Percentiles rank a stretch among this genome's conserved stretches.
phyloP scores from a whole-genome alignment of 2,329 filamentous ascomycete species.

The Hymenoscyphus repandus region DNA sequence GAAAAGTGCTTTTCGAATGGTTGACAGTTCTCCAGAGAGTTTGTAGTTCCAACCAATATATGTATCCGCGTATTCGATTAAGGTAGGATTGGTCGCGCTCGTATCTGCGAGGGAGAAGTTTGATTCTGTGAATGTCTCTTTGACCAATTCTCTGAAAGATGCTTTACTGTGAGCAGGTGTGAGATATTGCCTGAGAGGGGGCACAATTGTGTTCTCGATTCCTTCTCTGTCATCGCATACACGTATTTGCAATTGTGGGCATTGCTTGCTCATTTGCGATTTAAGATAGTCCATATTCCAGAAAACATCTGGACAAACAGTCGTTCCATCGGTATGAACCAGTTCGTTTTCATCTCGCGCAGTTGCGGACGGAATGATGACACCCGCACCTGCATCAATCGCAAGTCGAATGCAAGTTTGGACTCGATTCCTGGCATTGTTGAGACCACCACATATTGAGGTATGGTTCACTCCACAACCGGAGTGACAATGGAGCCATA shows the following conservation, averaged over 20 bases:
- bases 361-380: slow-evolving; percentile 11
- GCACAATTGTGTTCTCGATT: not conserved
- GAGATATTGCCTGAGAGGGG: not conserved
- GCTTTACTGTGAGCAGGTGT: slow-evolving; percentile 1
- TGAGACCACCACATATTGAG: slow-evolving; percentile 15
- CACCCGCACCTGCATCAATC: slow-evolving; percentile 13
- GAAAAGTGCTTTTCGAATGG: slow-evolving; percentile 14
- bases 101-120: slow-evolving; percentile 6
- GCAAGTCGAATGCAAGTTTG: slow-evolving; percentile 17
- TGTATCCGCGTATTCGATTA: slow-evolving; percentile 9
- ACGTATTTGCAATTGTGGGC: slow-evolving; percentile 11
- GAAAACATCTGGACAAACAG: slow-evolving; percentile 7
- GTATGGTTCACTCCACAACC: slow-evolving; percentile 3
- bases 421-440: slow-evolving; percentile 14
- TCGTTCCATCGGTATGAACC: slow-evolving; percentile 1
- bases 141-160: slow-evolving; percentile 6
- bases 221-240: slow-evolving; percentile 5
- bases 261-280: slow-evolving; percentile 3
- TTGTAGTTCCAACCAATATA: slow-evolving; percentile 15
- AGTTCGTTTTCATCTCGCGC: slow-evolving; percentile 5
- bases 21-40: slow-evolving; percentile 6
- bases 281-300: slow-evolving; percentile 10
- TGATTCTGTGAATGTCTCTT: not conserved
- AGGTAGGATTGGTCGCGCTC: slow-evolving; percentile 2
- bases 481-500: slow-evolving; percentile 17